Percentiles rank a stretch among this genome's conserved stretches.
Evolutionary conservation across 2,329 filamentous ascomycete genomes (phyloP).

Genomic region (Escovopsis sp.): DNA sequence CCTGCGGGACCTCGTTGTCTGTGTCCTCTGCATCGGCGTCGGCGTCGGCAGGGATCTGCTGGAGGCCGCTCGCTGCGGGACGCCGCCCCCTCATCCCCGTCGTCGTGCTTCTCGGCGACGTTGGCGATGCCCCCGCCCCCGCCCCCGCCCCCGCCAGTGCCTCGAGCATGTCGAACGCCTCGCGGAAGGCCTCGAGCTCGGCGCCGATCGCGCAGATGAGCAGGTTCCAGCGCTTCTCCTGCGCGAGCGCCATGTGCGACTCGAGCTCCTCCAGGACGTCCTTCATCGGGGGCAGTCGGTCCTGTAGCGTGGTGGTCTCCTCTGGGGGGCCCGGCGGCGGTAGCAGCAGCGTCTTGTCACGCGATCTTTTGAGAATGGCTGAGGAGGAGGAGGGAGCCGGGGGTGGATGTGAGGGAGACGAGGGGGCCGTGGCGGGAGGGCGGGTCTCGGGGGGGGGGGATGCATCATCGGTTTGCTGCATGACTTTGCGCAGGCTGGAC

Average conservation of each 20-base stretch:
- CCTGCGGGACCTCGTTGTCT: constrained; percentile 10
- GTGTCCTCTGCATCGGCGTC: constrained; percentile 6
- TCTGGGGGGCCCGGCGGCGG: too few relatives aligned
- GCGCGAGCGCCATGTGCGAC: constrained; percentile 35
- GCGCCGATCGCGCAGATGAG: constrained; percentile 63
- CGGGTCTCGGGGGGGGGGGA: constrained; percentile 3
- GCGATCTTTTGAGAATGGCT: constrained; percentile 10
- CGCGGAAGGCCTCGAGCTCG: constrained; percentile 50
- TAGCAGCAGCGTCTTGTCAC: constrained; percentile 14
- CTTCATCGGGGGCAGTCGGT: constrained; percentile 41
- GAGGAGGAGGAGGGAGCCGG: too few relatives aligned
- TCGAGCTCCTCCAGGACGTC: constrained; percentile 39
- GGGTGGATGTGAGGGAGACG: too few relatives aligned
- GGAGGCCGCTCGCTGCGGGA: too few relatives aligned
- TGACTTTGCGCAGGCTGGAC: constrained; percentile 38
- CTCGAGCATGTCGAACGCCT: constrained; percentile 41
- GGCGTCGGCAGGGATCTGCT: constrained; percentile 2
- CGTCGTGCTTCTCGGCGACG: constrained; percentile 2
- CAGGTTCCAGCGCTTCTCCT: constrained; percentile 54
- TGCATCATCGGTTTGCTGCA: constrained; percentile 28
- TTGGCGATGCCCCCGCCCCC: too few relatives aligned
- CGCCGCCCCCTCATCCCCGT: too few relatives aligned
- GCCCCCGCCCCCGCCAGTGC: constrained; percentile 4
- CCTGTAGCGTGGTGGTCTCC: constrained; percentile 22
- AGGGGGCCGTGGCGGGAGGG: constrained; percentile 3